Base-by-base conservation (phyloP, 495 filamentous ascomycete genomes). In the Xylaria venustula region DNA sequence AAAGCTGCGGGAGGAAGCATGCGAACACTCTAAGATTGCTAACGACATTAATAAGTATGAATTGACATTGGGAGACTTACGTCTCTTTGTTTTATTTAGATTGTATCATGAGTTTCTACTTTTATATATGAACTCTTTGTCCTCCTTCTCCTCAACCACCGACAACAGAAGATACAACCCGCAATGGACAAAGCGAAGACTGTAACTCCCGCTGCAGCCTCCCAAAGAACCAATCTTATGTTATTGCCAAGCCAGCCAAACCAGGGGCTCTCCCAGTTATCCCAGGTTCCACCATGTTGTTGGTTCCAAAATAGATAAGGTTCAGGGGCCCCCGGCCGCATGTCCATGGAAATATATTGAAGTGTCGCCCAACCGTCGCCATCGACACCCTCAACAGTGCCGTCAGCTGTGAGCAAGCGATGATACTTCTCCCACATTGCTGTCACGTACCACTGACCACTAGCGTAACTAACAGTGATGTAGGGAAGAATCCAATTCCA, bases 391-490 rank as follows among this genome's bases (percentile, higher is more conserved):
- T n/a, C 26, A 25, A 71, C 49, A 3, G 37, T 37, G 6, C 42
- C 17, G 7, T 58, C 57, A 12, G 47, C 23, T 19, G 44, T 22
- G 42, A 65, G 34, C 36, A 40, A 47, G 1, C 36, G 12, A 51
- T 71, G 66, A 61, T 90, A 90, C 67, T 89, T 79, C 64, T 88
- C 87, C 91, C 90, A 94, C 53, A 92, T 83, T 15, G 92, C 85
- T 30, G 85, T 88, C 50, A 92, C 77, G 75, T 91, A 94, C 53
- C 93, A 77, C 9, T 90, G 91, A 15, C 91, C 91, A 3, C 90
- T 92, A 8, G 84, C 82, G 64, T 89, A 92, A 88, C 92, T 94
- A 61, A 96, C 87, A 14, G 88, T 92, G 63, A 95, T 87, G 70
- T 94, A 93, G 1, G 91, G 90, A 25, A 92, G 79, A 23, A 85